Percentiles rank a stretch among this genome's conserved stretches.
phyloP scores from a whole-genome alignment of 2,329 filamentous ascomycete genomes.

The Fusarium incarnatum region DNA sequence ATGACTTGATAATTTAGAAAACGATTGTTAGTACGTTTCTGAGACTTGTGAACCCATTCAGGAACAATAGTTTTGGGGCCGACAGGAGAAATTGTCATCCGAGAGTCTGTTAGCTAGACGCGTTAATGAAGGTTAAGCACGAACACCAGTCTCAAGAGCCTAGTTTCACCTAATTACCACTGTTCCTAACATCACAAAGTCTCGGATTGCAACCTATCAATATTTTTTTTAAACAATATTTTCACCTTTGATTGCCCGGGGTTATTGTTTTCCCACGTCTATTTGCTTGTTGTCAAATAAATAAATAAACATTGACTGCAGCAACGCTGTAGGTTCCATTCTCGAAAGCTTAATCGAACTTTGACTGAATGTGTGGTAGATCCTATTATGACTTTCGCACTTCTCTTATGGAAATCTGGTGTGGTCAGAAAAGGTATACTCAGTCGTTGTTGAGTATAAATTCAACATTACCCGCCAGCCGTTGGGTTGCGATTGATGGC shows the following conservation, averaged over 20 bases:
- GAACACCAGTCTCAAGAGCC: neutral
- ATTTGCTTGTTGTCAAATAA: no score
- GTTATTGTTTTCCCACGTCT: neutral
- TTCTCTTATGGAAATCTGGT: neutral
- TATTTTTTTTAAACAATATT: neutral
- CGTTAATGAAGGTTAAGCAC: no score
- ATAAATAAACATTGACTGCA: no score
- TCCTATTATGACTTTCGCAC: neutral
- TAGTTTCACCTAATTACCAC: neutral
- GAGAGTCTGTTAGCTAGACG: neutral
- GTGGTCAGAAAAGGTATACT: neutral
- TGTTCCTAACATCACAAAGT: neutral
- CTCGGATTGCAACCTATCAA: neutral
- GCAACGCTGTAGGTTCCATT: no score
- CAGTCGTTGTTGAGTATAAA: neutral
- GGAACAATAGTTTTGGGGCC: neutral
- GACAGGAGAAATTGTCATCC: neutral
- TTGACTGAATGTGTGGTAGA: fast-evolving
- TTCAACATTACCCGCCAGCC: no score
- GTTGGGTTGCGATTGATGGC: fast-evolving
- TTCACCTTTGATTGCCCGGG: no score
- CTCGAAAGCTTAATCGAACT: neutral
- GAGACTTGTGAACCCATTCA: neutral
- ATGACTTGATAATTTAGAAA: neutral
- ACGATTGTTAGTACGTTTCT: neutral